These are phyloP conservation scores for Parascedosporium putredinis DNA, from an alignment of 2,329 filamentous ascomycete species.

Conservation along the genomic window DNA sequence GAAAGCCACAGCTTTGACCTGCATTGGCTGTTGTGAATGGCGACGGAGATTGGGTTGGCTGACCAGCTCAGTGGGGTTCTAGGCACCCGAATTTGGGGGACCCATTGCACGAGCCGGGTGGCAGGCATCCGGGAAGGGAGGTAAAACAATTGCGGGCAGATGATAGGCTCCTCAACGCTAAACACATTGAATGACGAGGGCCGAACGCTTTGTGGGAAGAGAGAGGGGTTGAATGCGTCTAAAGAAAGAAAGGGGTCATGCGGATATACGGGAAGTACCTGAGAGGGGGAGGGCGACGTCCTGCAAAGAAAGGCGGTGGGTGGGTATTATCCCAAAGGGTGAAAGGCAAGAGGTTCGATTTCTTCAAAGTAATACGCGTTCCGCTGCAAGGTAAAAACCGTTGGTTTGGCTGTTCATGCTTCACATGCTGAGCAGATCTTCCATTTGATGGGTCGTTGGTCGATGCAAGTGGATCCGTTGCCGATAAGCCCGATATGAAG, in stretches of 20 bases:
- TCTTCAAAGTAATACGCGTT: too few species aligned
- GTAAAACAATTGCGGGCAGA: not conserved
- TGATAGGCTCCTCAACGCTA: not conserved
- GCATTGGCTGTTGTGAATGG: constrained; percentile 3
- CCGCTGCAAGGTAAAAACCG: not conserved
- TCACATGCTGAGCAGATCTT: not conserved
- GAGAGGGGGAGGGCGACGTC: too few species aligned
- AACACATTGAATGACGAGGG: not conserved
- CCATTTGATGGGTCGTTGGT: not conserved
- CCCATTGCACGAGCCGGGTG: constrained; percentile 8
- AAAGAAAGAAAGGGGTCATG: not conserved
- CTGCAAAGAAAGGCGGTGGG: not conserved
- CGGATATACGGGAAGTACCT: not conserved
- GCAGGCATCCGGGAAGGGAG: constrained; percentile 2
- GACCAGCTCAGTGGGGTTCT: not conserved
- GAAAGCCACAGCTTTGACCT: too few species aligned
- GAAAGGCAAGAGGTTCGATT: too few species aligned
- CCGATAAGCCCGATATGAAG: constrained; percentile 6
- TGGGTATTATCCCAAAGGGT: too few species aligned
- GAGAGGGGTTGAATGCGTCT: not conserved
- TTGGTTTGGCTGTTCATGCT: not conserved
- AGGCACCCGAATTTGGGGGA: constrained; percentile 5
- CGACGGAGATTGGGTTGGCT: constrained; percentile 1
- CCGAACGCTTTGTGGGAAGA: not conserved
- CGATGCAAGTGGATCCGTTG: not conserved